Base-by-base conservation (phyloP, 768 basidiomycete species). In the Mycena venus region DNA sequence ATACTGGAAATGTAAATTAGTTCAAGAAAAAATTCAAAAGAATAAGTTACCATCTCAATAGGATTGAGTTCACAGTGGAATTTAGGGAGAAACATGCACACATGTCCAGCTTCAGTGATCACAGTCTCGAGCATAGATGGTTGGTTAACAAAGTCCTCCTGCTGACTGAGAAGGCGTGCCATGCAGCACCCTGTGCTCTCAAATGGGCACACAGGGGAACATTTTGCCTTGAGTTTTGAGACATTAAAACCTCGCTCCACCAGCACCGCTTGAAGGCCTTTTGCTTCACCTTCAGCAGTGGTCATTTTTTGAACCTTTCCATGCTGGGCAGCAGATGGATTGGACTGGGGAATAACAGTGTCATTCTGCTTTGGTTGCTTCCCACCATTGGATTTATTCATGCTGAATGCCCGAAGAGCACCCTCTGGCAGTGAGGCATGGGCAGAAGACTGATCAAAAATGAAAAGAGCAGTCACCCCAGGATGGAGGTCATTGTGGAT, bases 261-360 rank as follows among this genome's bases (percentile, higher is more conserved):
- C 58, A 59, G 10, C 19, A 59, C 58, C 19, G 21, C 58, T 34
- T 59, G 27, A 59, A 59, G 58, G n/a, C 58, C 58, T 34, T 59
- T 59, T 3, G 58, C 58, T 31, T 59, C 19, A n/a, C 58, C 58
- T n/a, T 59, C 23, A 11, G 58, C 19, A 14, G 34, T 59, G 7
- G 58, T 59, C 58, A 59, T 59, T n/a, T 59, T 59, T n/a, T 59
- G 58, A n/a, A 59, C 32, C 19, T 36, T 59, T 21, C 58, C 58
- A 11, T 32, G 27, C 17, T 59, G 31, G 21, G 10, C 29, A 6
- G 40, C 14, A 42, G 40, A 42, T 42, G 40, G 40, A 14, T 42
- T 42, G 6, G 40, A 42, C 40, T 42, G 40, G 3, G 40, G 40
- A 15, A 42, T 42, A 42, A 42, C 40, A 42, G 40, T 42, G 12